Conservation (phyloP, 2,329 filamentous ascomycete species). For the Colletotrichum theobromicola region DNA sequence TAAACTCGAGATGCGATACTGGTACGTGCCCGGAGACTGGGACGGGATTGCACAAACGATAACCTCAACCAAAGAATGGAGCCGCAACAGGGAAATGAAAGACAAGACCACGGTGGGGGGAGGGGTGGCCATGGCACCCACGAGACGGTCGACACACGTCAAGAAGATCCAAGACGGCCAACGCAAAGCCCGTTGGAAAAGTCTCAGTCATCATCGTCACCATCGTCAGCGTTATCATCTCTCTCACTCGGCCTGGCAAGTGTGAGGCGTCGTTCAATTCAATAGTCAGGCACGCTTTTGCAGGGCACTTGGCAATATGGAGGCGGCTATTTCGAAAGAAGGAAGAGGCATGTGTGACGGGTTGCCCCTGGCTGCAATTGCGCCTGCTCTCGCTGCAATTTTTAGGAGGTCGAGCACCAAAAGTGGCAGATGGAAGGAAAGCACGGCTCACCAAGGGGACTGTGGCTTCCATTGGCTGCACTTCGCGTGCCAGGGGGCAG, state of each 20-base stretch:
- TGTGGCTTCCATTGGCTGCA: not conserved
- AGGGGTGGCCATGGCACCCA: not conserved
- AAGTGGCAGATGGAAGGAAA: not conserved
- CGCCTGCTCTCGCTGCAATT: not conserved
- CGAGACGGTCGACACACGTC: not conserved
- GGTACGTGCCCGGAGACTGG: not conserved
- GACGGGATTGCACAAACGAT: constrained; percentile 16
- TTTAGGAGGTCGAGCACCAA: not conserved
- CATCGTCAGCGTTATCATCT: too few species aligned
- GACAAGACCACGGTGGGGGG: not conserved
- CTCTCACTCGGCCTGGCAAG: not conserved
- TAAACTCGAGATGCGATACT: not conserved
- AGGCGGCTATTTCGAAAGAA: not conserved
- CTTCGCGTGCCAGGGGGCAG: not conserved
- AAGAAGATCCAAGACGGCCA: not conserved
- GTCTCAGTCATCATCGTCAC: not conserved
- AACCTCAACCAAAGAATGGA: not conserved
- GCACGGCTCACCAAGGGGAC: not conserved
- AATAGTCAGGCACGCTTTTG: not conserved
- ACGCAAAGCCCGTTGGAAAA: not conserved
- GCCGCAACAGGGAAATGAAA: not conserved
- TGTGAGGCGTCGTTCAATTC: not conserved
- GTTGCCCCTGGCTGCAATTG: not conserved
- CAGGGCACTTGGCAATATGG: not conserved
- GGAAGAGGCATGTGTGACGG: not conserved